Evolutionary conservation across 208 protist species (phyloP).

Genomic region (Polymyxa betae): DNA sequence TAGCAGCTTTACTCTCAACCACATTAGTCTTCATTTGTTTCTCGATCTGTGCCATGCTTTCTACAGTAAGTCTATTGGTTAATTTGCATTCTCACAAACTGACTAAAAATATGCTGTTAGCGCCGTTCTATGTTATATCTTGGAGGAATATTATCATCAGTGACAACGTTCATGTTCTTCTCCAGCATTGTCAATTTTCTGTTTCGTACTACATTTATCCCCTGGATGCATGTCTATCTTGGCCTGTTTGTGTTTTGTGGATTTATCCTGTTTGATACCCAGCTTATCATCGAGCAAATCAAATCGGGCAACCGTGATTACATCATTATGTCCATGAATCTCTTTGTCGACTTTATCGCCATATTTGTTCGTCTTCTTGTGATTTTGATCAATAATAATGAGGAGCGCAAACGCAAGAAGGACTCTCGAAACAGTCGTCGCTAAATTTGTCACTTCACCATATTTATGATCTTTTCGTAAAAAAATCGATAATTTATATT

Average conservation of each 20-base stretch:
- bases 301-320: slow-evolving; percentile 51
- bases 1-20: slow-evolving; percentile 59
- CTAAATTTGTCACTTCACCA: too few species aligned
- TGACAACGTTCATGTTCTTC: slow-evolving; percentile 50
- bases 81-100: background rate
- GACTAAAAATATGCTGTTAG: background rate
- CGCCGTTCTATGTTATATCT: slow-evolving; percentile 64
- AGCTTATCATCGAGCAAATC: slow-evolving; percentile 71
- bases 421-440: background rate
- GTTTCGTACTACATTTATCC: slow-evolving; percentile 36
- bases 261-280: slow-evolving; percentile 72
- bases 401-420: slow-evolving; percentile 28
- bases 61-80: background rate
- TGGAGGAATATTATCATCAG: slow-evolving; percentile 61
- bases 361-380: slow-evolving; percentile 71
- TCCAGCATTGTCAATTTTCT: slow-evolving; percentile 61
- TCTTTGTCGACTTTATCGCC: slow-evolving; percentile 71
- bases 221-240: slow-evolving; percentile 64
- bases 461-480: too few species aligned
- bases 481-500: too few species aligned
- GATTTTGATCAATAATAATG: slow-evolving; percentile 66
- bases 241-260: slow-evolving; percentile 68
- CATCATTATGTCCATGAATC: slow-evolving; percentile 66
- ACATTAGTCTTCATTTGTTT: slow-evolving; percentile 66
- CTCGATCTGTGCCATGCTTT: slow-evolving; percentile 54